Evolutionary conservation across 2,329 filamentous ascomycete species (phyloP).

Genomic region (Trichophyton rubrum): DNA sequence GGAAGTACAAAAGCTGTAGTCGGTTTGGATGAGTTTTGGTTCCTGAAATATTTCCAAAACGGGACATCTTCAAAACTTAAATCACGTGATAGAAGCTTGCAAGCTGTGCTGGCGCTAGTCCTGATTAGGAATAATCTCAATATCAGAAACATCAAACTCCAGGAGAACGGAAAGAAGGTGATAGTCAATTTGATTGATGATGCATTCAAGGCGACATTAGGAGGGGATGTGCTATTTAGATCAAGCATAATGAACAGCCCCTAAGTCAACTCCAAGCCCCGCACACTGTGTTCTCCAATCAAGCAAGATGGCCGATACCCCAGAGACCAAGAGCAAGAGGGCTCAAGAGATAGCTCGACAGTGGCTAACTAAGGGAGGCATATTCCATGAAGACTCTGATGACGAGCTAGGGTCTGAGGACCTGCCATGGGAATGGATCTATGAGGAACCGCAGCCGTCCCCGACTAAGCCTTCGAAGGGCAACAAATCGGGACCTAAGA

Average conservation of each 20-base stretch:
- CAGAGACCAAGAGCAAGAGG: conserved; percentile 2
- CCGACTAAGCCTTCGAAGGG: conserved; percentile 6
- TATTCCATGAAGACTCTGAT: conserved; percentile 68
- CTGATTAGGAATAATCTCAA: neutral
- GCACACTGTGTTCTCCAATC: neutral
- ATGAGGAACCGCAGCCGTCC: conserved; percentile 29
- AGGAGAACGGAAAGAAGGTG: no score
- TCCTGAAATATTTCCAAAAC: conserved; percentile 1
- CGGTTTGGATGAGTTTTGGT: neutral
- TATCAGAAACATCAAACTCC: neutral
- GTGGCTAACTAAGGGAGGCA: conserved; percentile 47
- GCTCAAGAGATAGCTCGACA: conserved; percentile 30
- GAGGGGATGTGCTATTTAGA: neutral
- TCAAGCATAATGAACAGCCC: neutral
- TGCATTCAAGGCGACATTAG: neutral
- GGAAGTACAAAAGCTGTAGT: neutral
- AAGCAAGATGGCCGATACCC: conserved; percentile 1
- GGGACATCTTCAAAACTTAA: neutral
- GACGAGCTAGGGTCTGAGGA: conserved; percentile 70
- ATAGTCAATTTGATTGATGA: no score
- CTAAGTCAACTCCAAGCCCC: neutral
- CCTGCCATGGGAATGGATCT: conserved; percentile 68
- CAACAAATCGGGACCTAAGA: conserved; percentile 32
- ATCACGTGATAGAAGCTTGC: neutral
- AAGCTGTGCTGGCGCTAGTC: neutral